Evolutionary conservation across 2,329 filamentous ascomycete genomes (phyloP).

Genomic region (Dothideomycetes sp.): DNA sequence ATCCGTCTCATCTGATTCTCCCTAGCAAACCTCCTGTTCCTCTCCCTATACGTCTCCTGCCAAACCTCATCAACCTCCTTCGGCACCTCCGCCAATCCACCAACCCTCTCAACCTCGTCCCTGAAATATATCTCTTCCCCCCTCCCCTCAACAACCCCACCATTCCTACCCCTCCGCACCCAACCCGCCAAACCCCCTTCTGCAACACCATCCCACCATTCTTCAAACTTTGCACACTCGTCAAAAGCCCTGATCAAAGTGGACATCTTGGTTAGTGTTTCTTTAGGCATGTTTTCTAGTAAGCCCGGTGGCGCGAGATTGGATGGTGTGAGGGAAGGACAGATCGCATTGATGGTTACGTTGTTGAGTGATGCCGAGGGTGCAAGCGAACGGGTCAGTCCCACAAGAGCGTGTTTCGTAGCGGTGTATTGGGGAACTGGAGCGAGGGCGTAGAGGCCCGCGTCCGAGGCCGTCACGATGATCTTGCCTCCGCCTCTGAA

Average conservation of each 20-base stretch:
- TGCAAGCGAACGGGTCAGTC: conserved; percentile 29
- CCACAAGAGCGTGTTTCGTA: conserved; percentile 35
- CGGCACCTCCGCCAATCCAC: conserved; percentile 15
- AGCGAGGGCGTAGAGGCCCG: conserved; percentile 27
- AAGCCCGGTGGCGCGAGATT: conserved; percentile 32
- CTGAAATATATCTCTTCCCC: conserved; percentile 21
- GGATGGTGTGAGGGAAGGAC: conserved; percentile 32
- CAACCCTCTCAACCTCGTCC: conserved; percentile 16
- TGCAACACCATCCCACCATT: conserved; percentile 16
- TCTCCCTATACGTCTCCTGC: conserved; percentile 22
- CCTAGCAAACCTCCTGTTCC: conserved; percentile 20
- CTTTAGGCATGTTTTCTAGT: conserved; percentile 28
- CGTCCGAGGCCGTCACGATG: conserved; percentile 27
- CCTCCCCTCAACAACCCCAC: conserved; percentile 23
- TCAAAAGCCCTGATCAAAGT: conserved; percentile 34
- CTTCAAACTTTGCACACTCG: conserved; percentile 23
- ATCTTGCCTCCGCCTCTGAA: conserved; percentile 22
- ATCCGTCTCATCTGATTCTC: conserved; percentile 1
- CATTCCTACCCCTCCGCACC: conserved; percentile 20
- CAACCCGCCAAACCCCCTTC: conserved; percentile 15
- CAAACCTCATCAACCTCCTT: conserved; percentile 20
- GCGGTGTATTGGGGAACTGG: conserved; percentile 33
- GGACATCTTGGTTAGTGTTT: conserved; percentile 33
- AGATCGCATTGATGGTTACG: conserved; percentile 34
- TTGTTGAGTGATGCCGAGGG: conserved; percentile 25